These are phyloP conservation scores for Boletus smithii DNA, from an alignment of 1,284 basidiomycete species.

Conservation along the genomic window DNA sequence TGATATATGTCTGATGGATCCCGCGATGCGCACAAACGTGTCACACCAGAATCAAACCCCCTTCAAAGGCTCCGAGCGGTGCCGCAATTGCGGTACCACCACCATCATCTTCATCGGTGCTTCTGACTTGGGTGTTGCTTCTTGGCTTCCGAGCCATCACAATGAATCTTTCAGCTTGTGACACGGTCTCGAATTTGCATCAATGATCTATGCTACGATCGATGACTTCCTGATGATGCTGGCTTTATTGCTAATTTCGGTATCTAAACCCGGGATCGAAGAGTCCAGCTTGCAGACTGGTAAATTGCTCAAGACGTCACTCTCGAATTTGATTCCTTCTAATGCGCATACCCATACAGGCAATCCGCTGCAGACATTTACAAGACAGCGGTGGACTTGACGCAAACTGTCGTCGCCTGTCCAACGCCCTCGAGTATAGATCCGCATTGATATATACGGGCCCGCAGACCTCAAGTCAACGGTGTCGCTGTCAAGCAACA, in stretches of 20 bases:
- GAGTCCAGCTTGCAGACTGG: not conserved
- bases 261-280: not conserved
- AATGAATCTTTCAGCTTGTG: too few relatives aligned
- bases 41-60: slow-evolving; percentile 3
- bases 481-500: slow-evolving; percentile 22
- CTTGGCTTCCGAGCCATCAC: slow-evolving; percentile 7
- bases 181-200: not conserved
- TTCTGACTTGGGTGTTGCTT: slow-evolving; percentile 15
- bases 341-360: not conserved
- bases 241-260: slow-evolving; percentile 1
- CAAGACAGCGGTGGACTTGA: slow-evolving; percentile 2
- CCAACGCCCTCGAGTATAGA: not conserved
- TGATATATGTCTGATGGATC: too few relatives aligned
- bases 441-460: too few relatives aligned
- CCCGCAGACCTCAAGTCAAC: slow-evolving; percentile 5
- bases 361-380: not conserved
- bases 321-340: slow-evolving; percentile 10
- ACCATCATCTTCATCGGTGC: slow-evolving; percentile 5
- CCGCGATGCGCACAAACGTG: slow-evolving; percentile 11
- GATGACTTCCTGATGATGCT: not conserved
- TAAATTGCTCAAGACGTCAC: slow-evolving; percentile 2
- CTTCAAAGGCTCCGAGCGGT: slow-evolving; percentile 13
- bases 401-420: slow-evolving; percentile 10
- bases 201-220: slow-evolving; percentile 6
- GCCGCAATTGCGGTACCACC: slow-evolving; percentile 10